Evolutionary conservation across 2,329 filamentous ascomycete species (phyloP).

Genomic region (Sarocladiaceae sp.): DNA sequence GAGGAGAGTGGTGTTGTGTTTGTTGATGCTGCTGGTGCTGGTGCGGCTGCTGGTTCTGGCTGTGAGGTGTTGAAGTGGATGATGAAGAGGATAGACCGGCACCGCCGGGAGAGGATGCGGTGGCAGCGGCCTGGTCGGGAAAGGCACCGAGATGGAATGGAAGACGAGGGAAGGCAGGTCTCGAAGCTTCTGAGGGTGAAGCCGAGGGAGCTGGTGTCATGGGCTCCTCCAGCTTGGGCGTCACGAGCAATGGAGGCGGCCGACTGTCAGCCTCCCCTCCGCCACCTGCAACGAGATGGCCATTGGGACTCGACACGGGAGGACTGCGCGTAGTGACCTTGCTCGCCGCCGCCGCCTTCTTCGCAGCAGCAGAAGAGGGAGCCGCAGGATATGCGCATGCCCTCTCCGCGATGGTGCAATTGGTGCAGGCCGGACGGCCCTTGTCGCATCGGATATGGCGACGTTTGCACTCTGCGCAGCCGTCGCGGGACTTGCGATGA

Average conservation of each 20-base stretch:
- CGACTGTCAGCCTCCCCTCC: background rate
- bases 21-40: slow-evolving; percentile 9
- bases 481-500: slow-evolving; percentile 34
- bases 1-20: slow-evolving; percentile 9
- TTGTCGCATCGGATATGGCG: slow-evolving; percentile 39
- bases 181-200: background rate
- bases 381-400: slow-evolving; percentile 26
- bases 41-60: no score
- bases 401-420: slow-evolving; percentile 31
- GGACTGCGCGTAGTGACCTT: slow-evolving; percentile 8
- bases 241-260: background rate
- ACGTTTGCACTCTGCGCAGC: slow-evolving; percentile 33
- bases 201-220: slow-evolving; percentile 3
- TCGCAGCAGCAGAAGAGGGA: slow-evolving; percentile 11
- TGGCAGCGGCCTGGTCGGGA: background rate
- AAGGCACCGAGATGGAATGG: slow-evolving; percentile 6
- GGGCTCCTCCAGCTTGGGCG: slow-evolving; percentile 6
- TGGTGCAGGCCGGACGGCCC: slow-evolving; percentile 30
- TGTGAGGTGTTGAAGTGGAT: slow-evolving; percentile 10
- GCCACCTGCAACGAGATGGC: background rate
- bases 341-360: slow-evolving; percentile 11
- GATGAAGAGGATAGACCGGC: slow-evolving; percentile 9
- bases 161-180: background rate
- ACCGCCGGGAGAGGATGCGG: background rate
- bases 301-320: slow-evolving; percentile 2